A percentile compares a stretch with the other conserved stretches of the same genome.
These are phyloP conservation scores for Amylocystis lapponica DNA, from an alignment of 768 basidiomycete genomes.

Conservation along the genomic window DNA sequence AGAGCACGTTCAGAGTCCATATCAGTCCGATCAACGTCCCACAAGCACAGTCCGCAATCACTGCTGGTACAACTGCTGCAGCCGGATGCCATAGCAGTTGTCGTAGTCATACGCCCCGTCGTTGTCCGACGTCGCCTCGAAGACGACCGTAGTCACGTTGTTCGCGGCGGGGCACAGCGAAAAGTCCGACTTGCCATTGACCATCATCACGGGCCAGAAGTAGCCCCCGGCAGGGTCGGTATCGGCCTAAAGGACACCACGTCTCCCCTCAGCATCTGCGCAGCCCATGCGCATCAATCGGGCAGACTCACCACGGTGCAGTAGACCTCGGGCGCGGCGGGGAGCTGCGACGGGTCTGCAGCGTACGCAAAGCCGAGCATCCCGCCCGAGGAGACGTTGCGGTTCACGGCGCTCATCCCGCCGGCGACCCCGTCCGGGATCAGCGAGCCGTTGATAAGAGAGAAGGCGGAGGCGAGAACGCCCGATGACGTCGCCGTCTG, in stretches of 20 bases:
- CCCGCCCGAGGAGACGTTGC: too few species aligned
- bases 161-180: constrained; percentile 7
- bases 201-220: constrained; percentile 13
- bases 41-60: neutral
- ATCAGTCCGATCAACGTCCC: neutral
- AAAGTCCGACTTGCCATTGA: constrained; percentile 10
- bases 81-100: constrained; percentile 17
- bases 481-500: constrained; percentile 12
- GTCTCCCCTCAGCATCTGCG: too few species aligned
- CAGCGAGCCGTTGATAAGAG: constrained; percentile 33
- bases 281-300: neutral
- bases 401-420: too few species aligned
- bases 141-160: constrained; percentile 14
- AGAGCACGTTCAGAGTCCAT: too few species aligned
- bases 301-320: constrained; percentile 28
- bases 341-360: too few species aligned
- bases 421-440: too few species aligned
- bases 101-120: constrained; percentile 12
- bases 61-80: constrained; percentile 11
- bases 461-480: constrained; percentile 37
- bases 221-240: constrained; percentile 13
- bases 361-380: too few species aligned
- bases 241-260: constrained; percentile 8
- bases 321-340: constrained; percentile 27
- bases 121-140: constrained; percentile 13